A percentile compares a stretch with the other conserved stretches of the same genome.
Evolutionary conservation across 164 flowering plant genomes (phyloP).

Genomic region (Pachysandra terminalis): DNA sequence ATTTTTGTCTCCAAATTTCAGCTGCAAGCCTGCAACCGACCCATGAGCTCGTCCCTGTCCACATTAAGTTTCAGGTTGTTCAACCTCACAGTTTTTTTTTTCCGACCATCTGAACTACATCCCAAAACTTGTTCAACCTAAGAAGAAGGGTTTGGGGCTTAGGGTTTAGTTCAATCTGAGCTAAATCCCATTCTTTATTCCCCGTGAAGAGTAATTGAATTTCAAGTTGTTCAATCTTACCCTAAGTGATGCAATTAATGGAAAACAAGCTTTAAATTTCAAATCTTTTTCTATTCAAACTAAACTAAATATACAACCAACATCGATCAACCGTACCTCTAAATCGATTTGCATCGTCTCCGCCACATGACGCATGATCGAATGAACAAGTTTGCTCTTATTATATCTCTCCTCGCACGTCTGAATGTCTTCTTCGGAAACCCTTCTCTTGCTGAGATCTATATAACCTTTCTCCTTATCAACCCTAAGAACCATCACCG

Average conservation of each 20-base stretch:
- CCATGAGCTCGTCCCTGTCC: no score
- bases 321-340: conserved; percentile 43
- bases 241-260: not conserved
- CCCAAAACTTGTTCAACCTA: no score
- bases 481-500: conserved; percentile 91
- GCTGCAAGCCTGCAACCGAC: no score
- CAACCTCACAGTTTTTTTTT: no score
- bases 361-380: conserved; percentile 94
- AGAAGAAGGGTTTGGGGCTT: no score
- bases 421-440: conserved; percentile 83
- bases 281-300: not conserved
- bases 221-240: not conserved
- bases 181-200: no score
- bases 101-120: no score
- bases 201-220: not conserved
- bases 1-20: no score
- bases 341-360: conserved; percentile 75
- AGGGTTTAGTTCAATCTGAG: no score
- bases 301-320: no score
- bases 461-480: conserved; percentile 91
- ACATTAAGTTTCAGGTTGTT: no score
- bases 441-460: conserved; percentile 85
- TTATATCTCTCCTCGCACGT: conserved; percentile 88
- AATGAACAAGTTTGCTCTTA: conserved; percentile 96
- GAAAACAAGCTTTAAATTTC: not conserved